Conservation (phyloP, 768 basidiomycete genomes). For the Leccinum imitatum region DNA sequence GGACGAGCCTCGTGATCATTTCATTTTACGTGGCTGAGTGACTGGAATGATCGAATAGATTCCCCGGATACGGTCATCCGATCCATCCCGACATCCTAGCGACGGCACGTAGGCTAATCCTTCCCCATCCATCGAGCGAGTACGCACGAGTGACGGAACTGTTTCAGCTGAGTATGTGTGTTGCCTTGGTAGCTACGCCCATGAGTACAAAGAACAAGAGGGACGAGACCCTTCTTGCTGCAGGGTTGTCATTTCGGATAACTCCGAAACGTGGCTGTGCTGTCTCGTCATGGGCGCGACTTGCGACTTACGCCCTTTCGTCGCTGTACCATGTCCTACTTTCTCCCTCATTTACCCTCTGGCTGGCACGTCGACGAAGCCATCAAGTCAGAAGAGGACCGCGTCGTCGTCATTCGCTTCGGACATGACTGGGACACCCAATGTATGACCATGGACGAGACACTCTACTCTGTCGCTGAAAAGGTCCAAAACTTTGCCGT, state of each 20-base stretch:
- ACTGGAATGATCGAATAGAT: neutral
- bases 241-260: slow-evolving; percentile 1
- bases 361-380: slow-evolving; percentile 99
- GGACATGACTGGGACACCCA: slow-evolving; percentile 92
- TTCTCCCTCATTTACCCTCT: slow-evolving; percentile 83
- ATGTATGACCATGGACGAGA: slow-evolving; percentile 99
- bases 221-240: neutral
- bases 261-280: slow-evolving; percentile 1
- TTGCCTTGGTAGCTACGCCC: neutral
- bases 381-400: slow-evolving; percentile 96
- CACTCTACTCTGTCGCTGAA: slow-evolving; percentile 86
- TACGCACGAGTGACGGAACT: neutral
- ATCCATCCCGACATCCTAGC: neutral
- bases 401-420: slow-evolving; percentile 92
- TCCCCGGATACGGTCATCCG: neutral
- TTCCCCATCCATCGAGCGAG: neutral
- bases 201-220: neutral
- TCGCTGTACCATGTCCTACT: slow-evolving; percentile 69
- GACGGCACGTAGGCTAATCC: neutral
- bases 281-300: neutral
- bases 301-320: neutral
- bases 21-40: slow-evolving; percentile 2
- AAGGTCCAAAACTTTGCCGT: slow-evolving; percentile 99
- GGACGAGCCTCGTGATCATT: neutral
- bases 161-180: neutral